Percentiles rank a stretch among this genome's conserved stretches.
phyloP scores from a whole-genome alignment of 345 rosid species.

The Aquilaria malaccensis region DNA sequence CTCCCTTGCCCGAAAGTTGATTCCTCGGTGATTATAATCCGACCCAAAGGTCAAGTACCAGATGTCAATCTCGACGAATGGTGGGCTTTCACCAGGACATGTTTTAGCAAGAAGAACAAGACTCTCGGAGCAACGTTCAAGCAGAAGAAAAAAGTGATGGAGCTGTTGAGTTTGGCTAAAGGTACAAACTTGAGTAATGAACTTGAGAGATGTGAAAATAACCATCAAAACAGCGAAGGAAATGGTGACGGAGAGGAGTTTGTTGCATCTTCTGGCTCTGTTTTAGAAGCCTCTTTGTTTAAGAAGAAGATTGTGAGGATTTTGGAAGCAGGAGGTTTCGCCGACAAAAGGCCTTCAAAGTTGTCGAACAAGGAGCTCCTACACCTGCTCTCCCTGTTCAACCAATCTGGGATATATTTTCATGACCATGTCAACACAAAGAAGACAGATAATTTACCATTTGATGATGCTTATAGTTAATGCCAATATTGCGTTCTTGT shows the following conservation, averaged over 20 bases:
- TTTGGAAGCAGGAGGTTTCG: constrained; percentile 41
- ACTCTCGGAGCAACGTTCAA: constrained; percentile 81
- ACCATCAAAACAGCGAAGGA: constrained; percentile 11
- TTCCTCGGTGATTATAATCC: constrained; percentile 72
- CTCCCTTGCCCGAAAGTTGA: constrained; percentile 84
- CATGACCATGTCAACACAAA: constrained; percentile 24
- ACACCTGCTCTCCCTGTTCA: constrained; percentile 54
- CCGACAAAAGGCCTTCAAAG: constrained; percentile 81
- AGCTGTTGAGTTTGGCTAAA: constrained; percentile 39
- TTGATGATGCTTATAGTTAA: constrained; percentile 15
- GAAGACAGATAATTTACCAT: constrained; percentile 13
- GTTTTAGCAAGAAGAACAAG: constrained; percentile 82
- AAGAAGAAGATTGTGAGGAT: constrained; percentile 49
- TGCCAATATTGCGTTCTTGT: not conserved
- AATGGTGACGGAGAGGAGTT: constrained; percentile 14
- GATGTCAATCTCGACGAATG: constrained; percentile 59
- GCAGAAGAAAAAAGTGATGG: constrained; percentile 82
- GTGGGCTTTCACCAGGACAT: constrained; percentile 70
- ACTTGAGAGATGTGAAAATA: not conserved
- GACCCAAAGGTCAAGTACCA: constrained; percentile 58
- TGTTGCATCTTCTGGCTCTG: constrained; percentile 15
- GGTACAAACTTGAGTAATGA: constrained; percentile 6
- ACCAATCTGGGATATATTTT: constrained; percentile 64
- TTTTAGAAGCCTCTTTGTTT: constrained; percentile 34
- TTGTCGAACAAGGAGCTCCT: constrained; percentile 53